Evolutionary conservation across 306 rosid genomes (phyloP).

Genomic region (Prunus salicina): DNA sequence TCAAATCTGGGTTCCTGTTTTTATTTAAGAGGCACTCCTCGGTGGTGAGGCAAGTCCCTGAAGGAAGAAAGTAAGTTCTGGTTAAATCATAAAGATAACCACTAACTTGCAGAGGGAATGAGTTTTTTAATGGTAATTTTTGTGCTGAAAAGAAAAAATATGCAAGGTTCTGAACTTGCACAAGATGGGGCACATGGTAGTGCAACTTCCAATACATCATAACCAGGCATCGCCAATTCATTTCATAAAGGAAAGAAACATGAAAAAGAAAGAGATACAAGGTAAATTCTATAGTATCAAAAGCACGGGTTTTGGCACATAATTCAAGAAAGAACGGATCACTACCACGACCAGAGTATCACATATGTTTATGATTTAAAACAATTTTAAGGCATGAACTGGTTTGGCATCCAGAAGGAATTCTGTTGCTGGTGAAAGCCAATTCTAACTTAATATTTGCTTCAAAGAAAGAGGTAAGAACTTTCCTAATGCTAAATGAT

Average conservation of each 20-base stretch:
- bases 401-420: not conserved
- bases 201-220: not conserved
- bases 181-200: not conserved
- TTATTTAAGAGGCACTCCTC: constrained; percentile 93
- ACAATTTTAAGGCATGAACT: not conserved
- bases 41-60: constrained; percentile 96
- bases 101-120: constrained; percentile 5
- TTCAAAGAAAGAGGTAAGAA: not conserved
- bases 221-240: not conserved
- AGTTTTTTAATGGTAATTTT: not conserved
- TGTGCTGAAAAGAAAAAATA: not conserved
- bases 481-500: constrained; percentile 2
- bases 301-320: not conserved
- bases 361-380: not conserved
- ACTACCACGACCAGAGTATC: not conserved
- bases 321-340: not conserved
- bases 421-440: not conserved
- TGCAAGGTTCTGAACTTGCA: not conserved
- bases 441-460: not conserved
- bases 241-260: not conserved
- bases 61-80: constrained; percentile 15
- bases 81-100: constrained; percentile 12
- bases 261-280: not conserved
- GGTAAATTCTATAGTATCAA: not conserved
- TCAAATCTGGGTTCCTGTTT: constrained; percentile 82